These are phyloP conservation scores for Musa balbisiana DNA, from an alignment of 202 grass and related monocot genomes.

Conservation along the genomic window DNA sequence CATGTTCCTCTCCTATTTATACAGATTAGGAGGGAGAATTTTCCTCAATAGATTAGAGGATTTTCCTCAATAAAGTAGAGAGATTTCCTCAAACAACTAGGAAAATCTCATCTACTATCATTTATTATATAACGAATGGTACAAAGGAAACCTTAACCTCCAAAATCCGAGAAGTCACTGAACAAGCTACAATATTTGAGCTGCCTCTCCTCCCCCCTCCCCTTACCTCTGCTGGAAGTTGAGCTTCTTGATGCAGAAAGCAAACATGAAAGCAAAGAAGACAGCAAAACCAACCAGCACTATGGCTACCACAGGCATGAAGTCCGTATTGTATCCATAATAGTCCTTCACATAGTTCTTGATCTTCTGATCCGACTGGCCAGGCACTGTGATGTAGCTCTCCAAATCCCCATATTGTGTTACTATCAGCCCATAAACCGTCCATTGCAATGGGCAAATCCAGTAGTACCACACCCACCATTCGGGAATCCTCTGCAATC, in stretches of 20 bases:
- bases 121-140: too few species aligned
- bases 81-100: too few species aligned
- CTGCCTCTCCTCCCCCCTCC: conserved; percentile 8
- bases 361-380: conserved; percentile 23
- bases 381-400: conserved; percentile 38
- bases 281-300: conserved; percentile 61
- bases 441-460: conserved; percentile 96
- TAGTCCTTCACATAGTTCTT: conserved; percentile 64
- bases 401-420: conserved; percentile 89
- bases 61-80: too few species aligned
- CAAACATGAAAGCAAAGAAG: conserved; percentile 91
- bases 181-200: too few species aligned
- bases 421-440: conserved; percentile 93
- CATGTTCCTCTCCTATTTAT: too few species aligned
- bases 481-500: conserved; percentile 72
- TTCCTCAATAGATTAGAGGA: too few species aligned
- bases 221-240: conserved; percentile 88
- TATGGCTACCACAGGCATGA: conserved; percentile 64
- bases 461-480: conserved; percentile 99
- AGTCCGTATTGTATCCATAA: conserved; percentile 63
- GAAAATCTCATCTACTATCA: too few species aligned
- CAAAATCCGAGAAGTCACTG: too few species aligned
- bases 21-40: too few species aligned
- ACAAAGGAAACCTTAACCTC: too few species aligned
- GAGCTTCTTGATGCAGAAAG: conserved; percentile 75